Percentiles rank a stretch among this genome's conserved stretches.
phyloP scores from a whole-genome alignment of 768 basidiomycete species.

The Leccinum fibrillosum region DNA sequence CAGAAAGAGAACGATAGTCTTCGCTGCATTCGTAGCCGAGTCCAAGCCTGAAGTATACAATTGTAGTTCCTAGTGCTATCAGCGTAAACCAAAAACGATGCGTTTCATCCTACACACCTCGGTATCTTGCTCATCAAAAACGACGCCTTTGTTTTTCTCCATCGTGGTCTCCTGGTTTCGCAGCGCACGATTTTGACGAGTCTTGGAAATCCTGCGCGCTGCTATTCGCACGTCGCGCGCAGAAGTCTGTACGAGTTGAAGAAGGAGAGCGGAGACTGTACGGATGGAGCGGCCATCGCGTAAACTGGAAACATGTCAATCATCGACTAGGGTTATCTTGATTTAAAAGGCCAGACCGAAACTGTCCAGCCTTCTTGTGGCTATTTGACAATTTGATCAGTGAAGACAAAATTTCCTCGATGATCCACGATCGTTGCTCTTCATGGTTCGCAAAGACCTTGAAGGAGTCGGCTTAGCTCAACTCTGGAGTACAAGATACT shows the following conservation, averaged over 20 bases:
- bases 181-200: constrained; percentile 59
- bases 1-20: constrained; percentile 76
- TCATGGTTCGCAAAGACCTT: constrained; percentile 92
- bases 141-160: constrained; percentile 48
- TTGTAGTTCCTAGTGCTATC: constrained; percentile 54
- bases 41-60: constrained; percentile 73
- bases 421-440: constrained; percentile 91
- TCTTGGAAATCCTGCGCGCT: constrained; percentile 57
- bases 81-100: not conserved
- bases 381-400: constrained; percentile 87
- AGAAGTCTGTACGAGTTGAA: constrained; percentile 96
- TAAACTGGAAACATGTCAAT: constrained; percentile 47
- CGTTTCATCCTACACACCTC: constrained; percentile 41
- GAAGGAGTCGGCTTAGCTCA: constrained; percentile 4
- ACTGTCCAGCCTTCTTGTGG: constrained; percentile 88
- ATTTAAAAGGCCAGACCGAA: constrained; percentile 52
- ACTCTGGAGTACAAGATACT: constrained; percentile 26
- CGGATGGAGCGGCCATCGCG: constrained; percentile 90
- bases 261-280: constrained; percentile 86
- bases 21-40: constrained; percentile 80
- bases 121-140: constrained; percentile 65
- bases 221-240: constrained; percentile 82
- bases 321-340: not conserved
- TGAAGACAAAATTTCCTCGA: constrained; percentile 93
- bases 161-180: constrained; percentile 57